Evolutionary conservation across 441 rosid genomes (phyloP).

Genomic region (Corymbia citriodora): DNA sequence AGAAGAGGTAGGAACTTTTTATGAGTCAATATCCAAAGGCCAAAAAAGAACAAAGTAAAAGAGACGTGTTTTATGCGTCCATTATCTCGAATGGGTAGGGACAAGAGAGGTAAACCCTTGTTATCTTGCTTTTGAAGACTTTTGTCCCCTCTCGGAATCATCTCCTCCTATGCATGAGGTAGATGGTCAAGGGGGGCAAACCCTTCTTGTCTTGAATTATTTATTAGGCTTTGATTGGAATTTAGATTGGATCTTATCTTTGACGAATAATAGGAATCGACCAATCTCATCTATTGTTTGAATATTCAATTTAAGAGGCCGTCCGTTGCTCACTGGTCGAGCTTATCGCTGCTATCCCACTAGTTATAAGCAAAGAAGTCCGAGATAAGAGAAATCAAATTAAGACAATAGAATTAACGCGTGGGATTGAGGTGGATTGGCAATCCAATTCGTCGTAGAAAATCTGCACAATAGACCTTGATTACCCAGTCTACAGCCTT

Average conservation of each 20-base stretch:
- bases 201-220: background rate
- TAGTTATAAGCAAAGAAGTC: fast-evolving
- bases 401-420: no score
- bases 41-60: background rate
- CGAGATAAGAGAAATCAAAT: background rate
- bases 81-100: background rate
- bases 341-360: fast-evolving
- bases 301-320: background rate
- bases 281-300: background rate
- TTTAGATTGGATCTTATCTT: background rate
- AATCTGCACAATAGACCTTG: no score
- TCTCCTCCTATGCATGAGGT: background rate
- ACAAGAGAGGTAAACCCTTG: background rate
- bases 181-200: background rate
- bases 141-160: background rate
- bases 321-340: fast-evolving
- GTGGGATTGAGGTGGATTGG: no score
- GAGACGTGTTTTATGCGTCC: background rate
- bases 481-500: no score
- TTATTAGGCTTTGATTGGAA: background rate
- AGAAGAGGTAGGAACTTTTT: background rate
- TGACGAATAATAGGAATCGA: background rate
- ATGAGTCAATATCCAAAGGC: background rate
- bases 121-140: background rate
- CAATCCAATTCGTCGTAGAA: no score